A percentile compares a stretch with the other conserved stretches of the same genome.
Conservation (phyloP, 495 filamentous ascomycete species). For the Talaromyces liani region DNA sequence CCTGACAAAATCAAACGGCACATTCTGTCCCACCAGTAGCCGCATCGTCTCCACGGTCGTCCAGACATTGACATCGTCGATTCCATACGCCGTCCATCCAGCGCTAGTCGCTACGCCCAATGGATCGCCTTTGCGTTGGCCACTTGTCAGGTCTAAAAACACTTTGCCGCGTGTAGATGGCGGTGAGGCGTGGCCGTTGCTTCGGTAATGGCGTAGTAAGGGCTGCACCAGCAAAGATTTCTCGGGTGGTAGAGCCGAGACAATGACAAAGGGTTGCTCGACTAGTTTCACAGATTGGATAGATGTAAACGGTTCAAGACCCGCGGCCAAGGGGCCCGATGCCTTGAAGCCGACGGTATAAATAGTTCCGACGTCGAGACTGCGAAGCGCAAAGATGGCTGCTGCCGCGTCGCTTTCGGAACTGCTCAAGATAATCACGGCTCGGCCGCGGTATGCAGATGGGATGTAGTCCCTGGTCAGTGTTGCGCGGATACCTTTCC, state of each 20-base stretch:
- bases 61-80: constrained; percentile 71
- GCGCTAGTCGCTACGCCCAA: constrained; percentile 57
- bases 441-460: constrained; percentile 65
- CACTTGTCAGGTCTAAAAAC: constrained; percentile 71
- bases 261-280: constrained; percentile 69
- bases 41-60: constrained; percentile 74
- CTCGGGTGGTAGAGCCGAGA: constrained; percentile 69
- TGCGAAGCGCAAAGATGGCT: constrained; percentile 66
- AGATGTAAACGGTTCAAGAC: constrained; percentile 70
- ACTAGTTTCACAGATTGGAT: constrained; percentile 71
- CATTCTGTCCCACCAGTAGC: constrained; percentile 74
- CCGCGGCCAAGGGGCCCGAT: constrained; percentile 51
- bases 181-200: constrained; percentile 34
- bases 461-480: constrained; percentile 74
- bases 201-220: constrained; percentile 56
- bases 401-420: constrained; percentile 64
- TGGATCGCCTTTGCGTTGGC: constrained; percentile 58
- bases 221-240: constrained; percentile 76
- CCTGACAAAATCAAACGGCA: constrained; percentile 78
- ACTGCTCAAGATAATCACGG: constrained; percentile 64
- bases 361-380: constrained; percentile 67
- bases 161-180: constrained; percentile 58
- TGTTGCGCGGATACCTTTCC: constrained; percentile 77
- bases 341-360: constrained; percentile 79
- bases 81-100: constrained; percentile 73